Evolutionary conservation across 1,284 basidiomycete genomes (phyloP).

Genomic region (Tilletia indica): DNA sequence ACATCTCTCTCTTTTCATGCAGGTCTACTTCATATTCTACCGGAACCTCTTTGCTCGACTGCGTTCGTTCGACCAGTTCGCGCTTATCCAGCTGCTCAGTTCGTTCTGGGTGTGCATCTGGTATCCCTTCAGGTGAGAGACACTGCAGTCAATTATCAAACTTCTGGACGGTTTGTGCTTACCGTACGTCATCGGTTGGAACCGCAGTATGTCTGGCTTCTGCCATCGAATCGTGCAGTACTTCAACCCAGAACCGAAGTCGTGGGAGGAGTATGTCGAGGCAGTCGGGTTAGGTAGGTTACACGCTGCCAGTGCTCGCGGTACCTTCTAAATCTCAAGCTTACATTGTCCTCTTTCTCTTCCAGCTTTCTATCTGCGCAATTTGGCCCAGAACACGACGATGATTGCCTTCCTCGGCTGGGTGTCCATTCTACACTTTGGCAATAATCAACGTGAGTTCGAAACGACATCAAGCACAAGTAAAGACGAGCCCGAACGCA

Average conservation of each 20-base stretch:
- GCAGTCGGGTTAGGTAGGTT: conserved; percentile 52
- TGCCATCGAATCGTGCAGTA: conserved; percentile 59
- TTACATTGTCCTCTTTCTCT: not conserved
- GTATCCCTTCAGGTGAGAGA: conserved; percentile 59
- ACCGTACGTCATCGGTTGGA: too few species aligned
- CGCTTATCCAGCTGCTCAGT: conserved; percentile 61
- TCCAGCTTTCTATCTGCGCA: conserved; percentile 61
- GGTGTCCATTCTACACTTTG: conserved; percentile 61
- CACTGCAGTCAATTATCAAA: not conserved
- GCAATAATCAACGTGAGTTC: conserved; percentile 57
- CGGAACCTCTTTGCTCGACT: conserved; percentile 58
- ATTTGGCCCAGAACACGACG: conserved; percentile 63
- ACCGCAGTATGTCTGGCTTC: conserved; percentile 58
- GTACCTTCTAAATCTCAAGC: not conserved
- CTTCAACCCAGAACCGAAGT: conserved; percentile 59
- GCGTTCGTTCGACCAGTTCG: conserved; percentile 57
- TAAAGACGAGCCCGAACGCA: not conserved
- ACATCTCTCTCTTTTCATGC: not conserved
- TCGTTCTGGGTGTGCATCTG: conserved; percentile 61
- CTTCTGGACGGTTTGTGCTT: not conserved
- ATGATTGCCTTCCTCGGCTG: conserved; percentile 59
- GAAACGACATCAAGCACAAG: too few species aligned
- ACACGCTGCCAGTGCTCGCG: not conserved
- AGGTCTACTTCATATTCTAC: conserved; percentile 46
- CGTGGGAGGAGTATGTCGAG: conserved; percentile 62